Evolutionary conservation across 495 filamentous ascomycete species (phyloP), one percentile per base, ranked within the genome.

Genomic region (Podospora didyma): DNA sequence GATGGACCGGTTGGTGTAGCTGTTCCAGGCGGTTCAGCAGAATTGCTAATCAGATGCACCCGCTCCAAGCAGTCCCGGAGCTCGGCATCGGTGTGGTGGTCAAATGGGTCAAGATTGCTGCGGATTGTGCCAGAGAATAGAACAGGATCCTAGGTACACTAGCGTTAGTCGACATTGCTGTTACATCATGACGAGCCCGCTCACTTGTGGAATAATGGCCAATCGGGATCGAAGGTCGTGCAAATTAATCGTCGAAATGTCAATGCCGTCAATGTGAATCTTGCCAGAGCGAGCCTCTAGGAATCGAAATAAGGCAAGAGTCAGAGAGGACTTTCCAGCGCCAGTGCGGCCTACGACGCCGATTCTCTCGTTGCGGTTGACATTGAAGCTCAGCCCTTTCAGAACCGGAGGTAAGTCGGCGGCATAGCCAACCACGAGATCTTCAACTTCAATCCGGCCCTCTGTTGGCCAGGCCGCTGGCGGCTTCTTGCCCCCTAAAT

Each of bases 281-380:
- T 71, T 80, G 14, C 90, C 90, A 1, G 82, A 75, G 3, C 83
- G 77, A 5, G 88, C 88, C 61, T 90, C 86, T 9, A 95, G 71
- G 71, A 93, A 93, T 7, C 89, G 89, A 80, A 92, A 95, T 0
- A 95, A 71, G 0, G 90, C 89, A 0, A 95, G 76, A 1, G 89
- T 92, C 9, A 95, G 72, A 0, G 89, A 92, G 0, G 88, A 92
- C 64, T 96, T 96, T 17, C 91, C 91, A 0, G 90, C 89, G 12
- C 91, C 91, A 10, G 91, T 96, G 19, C 91, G 85, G 11, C 91
- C 91, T 9, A 94, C 88, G 1, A 96, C 86, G 16, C 90, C 91
- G 37, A 96, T 74, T 3, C 89, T 79, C 66, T 96, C 83, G 61
- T 89, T 89, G 34, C 80, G 77, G 49, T 89, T 78, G 26, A 92